Percentiles rank a stretch among this genome's conserved stretches.
Evolutionary conservation across 345 rosid genomes (phyloP).

Genomic region (Clausena lansium): DNA sequence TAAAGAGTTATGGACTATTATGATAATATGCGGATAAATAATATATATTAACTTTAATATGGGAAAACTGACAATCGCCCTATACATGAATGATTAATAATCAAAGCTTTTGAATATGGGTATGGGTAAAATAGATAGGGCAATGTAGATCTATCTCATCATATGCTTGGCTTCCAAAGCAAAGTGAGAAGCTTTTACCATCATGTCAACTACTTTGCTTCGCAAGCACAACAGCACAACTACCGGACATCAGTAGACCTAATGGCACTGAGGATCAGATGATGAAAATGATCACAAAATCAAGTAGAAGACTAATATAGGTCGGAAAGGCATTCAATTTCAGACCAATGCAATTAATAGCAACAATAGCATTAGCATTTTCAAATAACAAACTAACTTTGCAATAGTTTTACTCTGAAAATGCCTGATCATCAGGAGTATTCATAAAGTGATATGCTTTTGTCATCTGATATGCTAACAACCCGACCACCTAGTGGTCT

Average conservation of each 20-base stretch:
- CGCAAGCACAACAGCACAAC: background rate
- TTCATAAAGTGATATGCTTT: constrained; percentile 84
- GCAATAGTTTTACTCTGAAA: background rate
- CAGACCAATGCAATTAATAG: background rate
- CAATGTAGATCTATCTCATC: too few relatives aligned
- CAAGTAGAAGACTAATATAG: background rate
- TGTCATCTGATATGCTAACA: constrained; percentile 94
- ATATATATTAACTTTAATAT: too few relatives aligned
- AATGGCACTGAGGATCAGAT: background rate
- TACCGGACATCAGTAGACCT: background rate
- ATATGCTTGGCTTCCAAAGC: too few relatives aligned
- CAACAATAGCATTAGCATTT: background rate
- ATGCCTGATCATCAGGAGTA: constrained; percentile 46
- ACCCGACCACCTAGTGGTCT: constrained; percentile 65
- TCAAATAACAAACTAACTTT: background rate
- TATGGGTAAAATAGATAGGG: too few relatives aligned
- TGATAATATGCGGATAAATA: too few relatives aligned
- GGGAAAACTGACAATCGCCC: too few relatives aligned
- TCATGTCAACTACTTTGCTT: background rate
- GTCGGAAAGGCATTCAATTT: background rate
- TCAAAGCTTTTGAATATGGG: too few relatives aligned
- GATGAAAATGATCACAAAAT: background rate
- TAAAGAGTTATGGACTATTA: too few relatives aligned
- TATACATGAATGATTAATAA: background rate
- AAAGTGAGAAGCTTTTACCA: background rate